Evolutionary conservation across 768 basidiomycete genomes (phyloP), one percentile per base, ranked within the genome.

Genomic region (Hypholoma fasciculare): DNA sequence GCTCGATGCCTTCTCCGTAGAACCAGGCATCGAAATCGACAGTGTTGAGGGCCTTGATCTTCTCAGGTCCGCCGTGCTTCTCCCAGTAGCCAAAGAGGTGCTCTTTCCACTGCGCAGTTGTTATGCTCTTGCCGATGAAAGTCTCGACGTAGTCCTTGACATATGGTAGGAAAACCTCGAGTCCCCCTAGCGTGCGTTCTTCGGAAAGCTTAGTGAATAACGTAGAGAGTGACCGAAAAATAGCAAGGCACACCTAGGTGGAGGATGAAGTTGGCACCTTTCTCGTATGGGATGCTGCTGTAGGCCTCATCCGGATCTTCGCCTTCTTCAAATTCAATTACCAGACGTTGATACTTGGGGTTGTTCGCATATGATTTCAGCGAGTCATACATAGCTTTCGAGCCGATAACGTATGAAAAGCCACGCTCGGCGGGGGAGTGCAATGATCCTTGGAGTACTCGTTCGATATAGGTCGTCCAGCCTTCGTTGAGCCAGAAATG

Each of bases 401-500:
- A 76, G 2, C 94, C 94, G 57, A 90, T 88, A 59, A 92, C 75
- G 71, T 81, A 96, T 7, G 86, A 84, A 67, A 98, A 90, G 16
- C 86, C 92, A 43, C 94, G 86, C 50, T 88, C 84, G 2, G 86
- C 86, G 16, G 90, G 85, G 0, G 89, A 83, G 68, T 92, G 85
- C 3, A 94, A 76, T 46, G 79, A 74, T 61, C 87, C 80, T 49
- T 85, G 85, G 46, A 96, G 76, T 7, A 96, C 73, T 14, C 94
- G 86, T 69, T 98, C 96, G 30, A 92, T 87, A 67, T 95, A 98
- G 0, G 92, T 95, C 34, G 96, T 97, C 89, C 92, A 96, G 26
- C 94, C 90, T 76, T 95, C 91, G 69, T 94, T 94, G 39, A 94
- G 83, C 90, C 91, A 93, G 74, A 92, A 93, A 71, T 92, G 89